Evolutionary conservation across 139 green algal genomes (phyloP).

Genomic region (Limnomonas spitsbergensis): DNA sequence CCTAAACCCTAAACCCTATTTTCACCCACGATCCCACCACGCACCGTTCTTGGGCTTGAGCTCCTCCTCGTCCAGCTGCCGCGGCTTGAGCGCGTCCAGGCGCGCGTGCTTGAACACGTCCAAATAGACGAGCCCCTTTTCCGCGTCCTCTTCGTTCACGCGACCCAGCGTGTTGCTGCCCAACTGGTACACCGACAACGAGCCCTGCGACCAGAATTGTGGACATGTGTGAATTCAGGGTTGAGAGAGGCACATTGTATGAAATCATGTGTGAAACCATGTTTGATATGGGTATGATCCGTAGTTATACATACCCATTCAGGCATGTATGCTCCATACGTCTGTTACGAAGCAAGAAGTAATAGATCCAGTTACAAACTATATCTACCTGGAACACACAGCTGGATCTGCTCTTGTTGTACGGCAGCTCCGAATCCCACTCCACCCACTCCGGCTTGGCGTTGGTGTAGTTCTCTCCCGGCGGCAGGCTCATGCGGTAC

Average conservation of each 20-base stretch:
- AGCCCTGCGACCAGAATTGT: no score
- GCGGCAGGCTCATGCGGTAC: slow-evolving; percentile 50
- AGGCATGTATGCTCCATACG: no score
- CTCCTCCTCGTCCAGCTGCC: slow-evolving; percentile 33
- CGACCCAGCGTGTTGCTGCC: slow-evolving; percentile 54
- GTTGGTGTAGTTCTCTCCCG: slow-evolving; percentile 42
- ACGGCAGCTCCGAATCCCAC: slow-evolving; percentile 57
- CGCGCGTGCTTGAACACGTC: slow-evolving; percentile 62
- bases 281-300: no score
- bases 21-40: no score
- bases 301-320: no score
- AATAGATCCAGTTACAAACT: no score
- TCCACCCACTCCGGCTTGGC: slow-evolving; percentile 61
- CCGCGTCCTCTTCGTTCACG: slow-evolving; percentile 56
- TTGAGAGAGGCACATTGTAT: no score
- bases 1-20: no score
- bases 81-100: slow-evolving; percentile 46
- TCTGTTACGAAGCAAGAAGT: no score
- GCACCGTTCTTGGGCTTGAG: slow-evolving; percentile 55
- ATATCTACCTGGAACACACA: slow-evolving; percentile 41
- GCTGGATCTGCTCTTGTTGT: slow-evolving; percentile 56
- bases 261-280: no score
- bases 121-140: slow-evolving; percentile 63
- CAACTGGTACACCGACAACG: slow-evolving; percentile 56
- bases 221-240: no score